Conservation (phyloP, 768 basidiomycete species). For the Leucocoprinus birnbaumii region DNA sequence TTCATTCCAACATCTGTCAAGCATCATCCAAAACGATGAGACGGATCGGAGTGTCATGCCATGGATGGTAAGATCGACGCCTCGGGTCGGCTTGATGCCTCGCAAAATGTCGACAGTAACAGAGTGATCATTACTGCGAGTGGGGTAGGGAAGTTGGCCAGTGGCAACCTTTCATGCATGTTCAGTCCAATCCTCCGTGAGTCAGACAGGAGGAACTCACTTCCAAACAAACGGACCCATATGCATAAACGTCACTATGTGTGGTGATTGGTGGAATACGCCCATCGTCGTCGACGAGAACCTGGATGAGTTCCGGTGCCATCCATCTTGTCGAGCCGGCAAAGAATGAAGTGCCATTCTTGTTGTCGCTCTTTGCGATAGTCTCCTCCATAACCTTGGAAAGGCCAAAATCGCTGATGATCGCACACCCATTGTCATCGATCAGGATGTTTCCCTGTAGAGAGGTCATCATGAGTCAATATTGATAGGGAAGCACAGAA, state of each 20-base stretch:
- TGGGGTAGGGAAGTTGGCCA: constrained; percentile 47
- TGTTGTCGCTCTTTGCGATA: constrained; percentile 33
- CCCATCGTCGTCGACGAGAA: constrained; percentile 46
- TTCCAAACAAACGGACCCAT: constrained; percentile 58
- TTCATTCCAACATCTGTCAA: constrained; percentile 45
- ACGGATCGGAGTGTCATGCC: constrained; percentile 20
- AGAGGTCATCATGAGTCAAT: too few relatives aligned
- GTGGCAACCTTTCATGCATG: constrained; percentile 39
- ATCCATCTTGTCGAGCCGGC: constrained; percentile 50
- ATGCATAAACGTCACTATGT: constrained; percentile 58
- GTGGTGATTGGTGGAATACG: constrained; percentile 42
- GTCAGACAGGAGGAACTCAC: constrained; percentile 27
- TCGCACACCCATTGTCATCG: constrained; percentile 44
- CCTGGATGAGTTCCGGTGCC: constrained; percentile 56
- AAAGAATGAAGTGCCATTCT: constrained; percentile 38
- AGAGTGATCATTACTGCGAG: constrained; percentile 52
- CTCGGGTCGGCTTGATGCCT: constrained; percentile 44
- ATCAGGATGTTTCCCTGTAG: constrained; percentile 56
- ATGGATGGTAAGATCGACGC: constrained; percentile 24
- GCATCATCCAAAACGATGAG: constrained; percentile 38
- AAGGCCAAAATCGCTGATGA: constrained; percentile 63
- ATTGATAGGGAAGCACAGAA: neutral
- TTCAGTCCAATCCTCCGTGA: neutral
- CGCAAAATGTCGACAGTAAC: constrained; percentile 54
- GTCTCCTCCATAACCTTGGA: constrained; percentile 54